Base-by-base conservation (phyloP, 2,329 filamentous ascomycete genomes). In the Venturia oleaginea region DNA sequence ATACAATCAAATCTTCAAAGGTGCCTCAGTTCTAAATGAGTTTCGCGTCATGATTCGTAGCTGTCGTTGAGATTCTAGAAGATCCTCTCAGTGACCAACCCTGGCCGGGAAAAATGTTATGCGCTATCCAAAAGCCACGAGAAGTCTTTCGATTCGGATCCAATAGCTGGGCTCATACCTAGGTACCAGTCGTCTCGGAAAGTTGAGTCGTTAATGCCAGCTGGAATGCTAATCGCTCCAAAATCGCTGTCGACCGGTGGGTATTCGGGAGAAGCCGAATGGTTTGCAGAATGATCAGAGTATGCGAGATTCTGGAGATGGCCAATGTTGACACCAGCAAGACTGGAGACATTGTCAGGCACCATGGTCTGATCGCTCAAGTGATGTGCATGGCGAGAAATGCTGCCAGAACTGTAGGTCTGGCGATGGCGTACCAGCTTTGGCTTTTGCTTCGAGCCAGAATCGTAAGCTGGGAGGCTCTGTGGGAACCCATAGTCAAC, bases 401-500 rank as follows among this genome's bases (percentile, higher is more conserved):
- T 62, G 61, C 61, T 48, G 6, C 54, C 63, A 19, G 43, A 55
- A 55, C 54, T 48, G 55, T 51, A 63, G 27, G 62, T 63, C 27
- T 63, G 62, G 10, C 62, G 62, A 59, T 63, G 62, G 27, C 48
- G 62, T 13, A 38, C 48, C 17, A 40, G 34, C 17, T 37, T 57
- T 37, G 63, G 27, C 55, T 48, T 64, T 22, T 22, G 34, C 63
- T 61, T 59, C 32, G 46, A 17, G 27, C 54, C 42, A 37, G 54
- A 32, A 24, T 61, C 57, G 27, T 11, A 59, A 71, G 1, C 61
- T 8, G 0, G 46, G 55, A 6, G 71, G 72, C 15, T 76, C 13
- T 32, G 40, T 19, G 46, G 46, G 11, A 57, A n/a, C 19, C 48
- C 67, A 64, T 73, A 76, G 60, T 76, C 70, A 0, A 71, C 71